Base-by-base conservation (phyloP, 768 basidiomycete genomes). In the Krasilnikovozyma curviuscula region DNA sequence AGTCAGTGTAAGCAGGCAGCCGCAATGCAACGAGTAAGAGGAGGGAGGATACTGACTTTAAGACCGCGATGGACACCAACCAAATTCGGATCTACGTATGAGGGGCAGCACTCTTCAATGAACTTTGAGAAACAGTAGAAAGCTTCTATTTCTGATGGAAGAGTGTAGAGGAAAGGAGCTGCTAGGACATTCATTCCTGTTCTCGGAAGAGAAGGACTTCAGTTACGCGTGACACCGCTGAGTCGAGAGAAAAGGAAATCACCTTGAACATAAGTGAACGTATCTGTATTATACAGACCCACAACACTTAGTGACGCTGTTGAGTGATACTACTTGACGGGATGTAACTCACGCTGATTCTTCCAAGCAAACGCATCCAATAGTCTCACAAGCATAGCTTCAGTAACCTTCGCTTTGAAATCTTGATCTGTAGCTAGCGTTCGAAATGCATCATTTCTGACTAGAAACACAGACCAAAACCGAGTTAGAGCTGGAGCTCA, bases 301-400 rank as follows among this genome's bases (percentile, higher is more conserved):
- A n/a, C n/a, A n/a, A n/a, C n/a, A n/a, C n/a, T n/a, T n/a, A n/a
- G n/a, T n/a, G n/a, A n/a, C n/a, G n/a, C n/a, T n/a, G n/a, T n/a
- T n/a, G n/a, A n/a, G n/a, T n/a, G n/a, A n/a, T n/a, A n/a, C n/a
- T n/a, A n/a, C n/a, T n/a, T n/a, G n/a, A n/a, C n/a, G n/a, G n/a
- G 19, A 10, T 18, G 30, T 21, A 30, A 58, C 68, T 43, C 23
- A 84, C 86, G 84, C 54, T 83, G 73, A 65, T 79, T 89, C 54
- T 83, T 71, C 93, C 91, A 98, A 3, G 95, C 89, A 65, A 95
- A 98, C 2, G 91, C 93, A 61, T 98, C 93, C 34, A 98, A 67
- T n/a, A 95, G 67, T 35, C 93, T 77, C 52, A 97, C 81, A 21
- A 97, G 74, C 84, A 89, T 89, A 57, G 91, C 88, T 66, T 97